Evolutionary conservation across 768 basidiomycete genomes (phyloP), one percentile per base, ranked within the genome.

Genomic region (Suillus placidus): DNA sequence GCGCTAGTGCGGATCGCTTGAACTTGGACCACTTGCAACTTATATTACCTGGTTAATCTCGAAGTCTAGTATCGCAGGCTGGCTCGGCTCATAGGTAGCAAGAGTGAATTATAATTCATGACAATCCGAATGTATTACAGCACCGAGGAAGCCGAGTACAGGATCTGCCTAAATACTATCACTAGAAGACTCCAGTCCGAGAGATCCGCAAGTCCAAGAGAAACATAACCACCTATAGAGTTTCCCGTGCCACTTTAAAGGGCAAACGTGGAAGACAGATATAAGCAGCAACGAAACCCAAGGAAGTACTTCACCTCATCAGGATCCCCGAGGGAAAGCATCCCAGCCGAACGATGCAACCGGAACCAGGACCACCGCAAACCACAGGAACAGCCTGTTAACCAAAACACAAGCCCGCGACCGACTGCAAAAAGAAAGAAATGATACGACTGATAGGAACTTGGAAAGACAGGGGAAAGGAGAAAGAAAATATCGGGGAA

Each of bases 191-290:
- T 42, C 38, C 58, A 60, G 38, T 60, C 40, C 56, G 37, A 42
- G 58, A 42, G 58, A 60, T 60, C 57, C 57, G 26, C 57, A 42
- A 30, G 57, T 30, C 38, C 38, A 40, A 26, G 26, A 40, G 57
- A 42, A 60, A 60, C 37, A 38, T 14, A 40, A 58, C 57, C 26
- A 23, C 37, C 57, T 23, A 23, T 40, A 58, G n/a, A 38, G 23
- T 37, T 38, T 58, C 38, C 57, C 37, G 37, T 58, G 57, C 38
- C 57, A 51, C 51, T 26, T 40, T 26, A 38, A 58, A 58, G 57
- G 57, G 37, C 57, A 30, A 40, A 30, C 57, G 23, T 58, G 57
- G 38, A 40, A 58, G 23, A 16, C 23, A 26, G 16, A 40, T 58
- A 58, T 23, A 30, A 26, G 38, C 38, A 60, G 57, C 58, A 30